These are phyloP conservation scores for Ambrosiella beaveri DNA, from an alignment of 2,329 filamentous ascomycete species.

Conservation along the genomic window DNA sequence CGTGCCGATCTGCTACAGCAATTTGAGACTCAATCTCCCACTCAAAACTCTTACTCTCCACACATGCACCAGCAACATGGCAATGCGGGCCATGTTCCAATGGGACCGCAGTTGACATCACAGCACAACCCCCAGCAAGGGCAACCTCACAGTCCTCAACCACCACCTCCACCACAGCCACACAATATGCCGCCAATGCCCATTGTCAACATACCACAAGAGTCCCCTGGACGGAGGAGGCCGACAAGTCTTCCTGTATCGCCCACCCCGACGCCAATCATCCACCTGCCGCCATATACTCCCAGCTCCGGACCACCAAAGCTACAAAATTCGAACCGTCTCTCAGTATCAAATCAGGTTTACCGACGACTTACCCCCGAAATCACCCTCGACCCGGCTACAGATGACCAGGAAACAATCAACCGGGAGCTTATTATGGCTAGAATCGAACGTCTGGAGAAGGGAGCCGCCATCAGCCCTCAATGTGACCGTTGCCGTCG, in stretches of 20 bases:
- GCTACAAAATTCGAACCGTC: conserved; percentile 5
- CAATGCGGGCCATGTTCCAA: not conserved
- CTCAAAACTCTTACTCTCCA: not conserved
- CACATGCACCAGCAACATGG: conserved; percentile 1
- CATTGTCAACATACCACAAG: conserved; percentile 7
- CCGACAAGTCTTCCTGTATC: conserved; percentile 12
- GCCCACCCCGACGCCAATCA: conserved; percentile 8
- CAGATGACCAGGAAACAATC: conserved; percentile 3
- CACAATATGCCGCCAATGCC: not conserved
- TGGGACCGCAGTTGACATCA: not conserved
- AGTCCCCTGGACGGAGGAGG: conserved; percentile 6
- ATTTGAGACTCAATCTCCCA: conserved; percentile 20
- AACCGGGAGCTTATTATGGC: conserved; percentile 46
- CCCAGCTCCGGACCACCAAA: conserved; percentile 1
- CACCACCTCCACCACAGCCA: not conserved
- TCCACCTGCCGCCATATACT: conserved; percentile 7
- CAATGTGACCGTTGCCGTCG: conserved; percentile 72
- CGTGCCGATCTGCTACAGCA: conserved; percentile 40
- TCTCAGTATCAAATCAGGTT: conserved; percentile 5
- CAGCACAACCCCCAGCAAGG: not conserved
- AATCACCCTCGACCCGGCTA: conserved; percentile 9
- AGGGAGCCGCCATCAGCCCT: conserved; percentile 60
- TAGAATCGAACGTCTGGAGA: conserved; percentile 56
- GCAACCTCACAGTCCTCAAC: not conserved
- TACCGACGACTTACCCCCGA: conserved; percentile 10